Evolutionary conservation across 257 asterid genomes (phyloP).

Genomic region (Cinchona pubescens): DNA sequence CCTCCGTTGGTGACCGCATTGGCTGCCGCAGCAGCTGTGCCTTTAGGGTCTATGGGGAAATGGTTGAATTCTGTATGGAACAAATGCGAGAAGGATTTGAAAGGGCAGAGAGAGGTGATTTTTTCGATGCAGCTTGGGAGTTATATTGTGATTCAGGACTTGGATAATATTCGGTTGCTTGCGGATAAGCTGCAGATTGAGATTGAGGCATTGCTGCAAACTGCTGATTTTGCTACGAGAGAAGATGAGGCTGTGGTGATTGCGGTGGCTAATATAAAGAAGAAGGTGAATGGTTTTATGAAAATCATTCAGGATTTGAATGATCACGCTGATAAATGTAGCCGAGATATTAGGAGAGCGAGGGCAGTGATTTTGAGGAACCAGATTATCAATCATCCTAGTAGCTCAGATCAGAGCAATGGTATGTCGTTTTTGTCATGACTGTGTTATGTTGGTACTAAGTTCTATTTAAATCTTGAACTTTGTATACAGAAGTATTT

Average conservation of each 20-base stretch:
- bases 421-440: slow-evolving; percentile 52
- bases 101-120: slow-evolving; percentile 57
- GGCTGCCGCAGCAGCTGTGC: slow-evolving; percentile 84
- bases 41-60: slow-evolving; percentile 74
- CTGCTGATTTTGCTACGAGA: slow-evolving; percentile 56
- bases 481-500: neutral
- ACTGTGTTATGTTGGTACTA: slow-evolving; percentile 7
- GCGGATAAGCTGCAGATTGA: slow-evolving; percentile 54
- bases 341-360: slow-evolving; percentile 56
- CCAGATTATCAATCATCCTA: slow-evolving; percentile 56
- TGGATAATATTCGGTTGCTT: slow-evolving; percentile 50
- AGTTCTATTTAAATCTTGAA: neutral
- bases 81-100: slow-evolving; percentile 54
- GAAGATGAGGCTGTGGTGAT: slow-evolving; percentile 58
- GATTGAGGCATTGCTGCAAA: slow-evolving; percentile 48
- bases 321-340: slow-evolving; percentile 53
- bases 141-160: slow-evolving; percentile 51
- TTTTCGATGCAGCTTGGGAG: slow-evolving; percentile 54
- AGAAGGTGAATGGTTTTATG: slow-evolving; percentile 48
- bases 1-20: slow-evolving; percentile 75
- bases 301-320: slow-evolving; percentile 57
- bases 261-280: slow-evolving; percentile 63
- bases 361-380: slow-evolving; percentile 57
- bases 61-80: slow-evolving; percentile 78
- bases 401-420: slow-evolving; percentile 34